Base-by-base conservation (phyloP, 331 rosid species). In the Quercus phellos region DNA sequence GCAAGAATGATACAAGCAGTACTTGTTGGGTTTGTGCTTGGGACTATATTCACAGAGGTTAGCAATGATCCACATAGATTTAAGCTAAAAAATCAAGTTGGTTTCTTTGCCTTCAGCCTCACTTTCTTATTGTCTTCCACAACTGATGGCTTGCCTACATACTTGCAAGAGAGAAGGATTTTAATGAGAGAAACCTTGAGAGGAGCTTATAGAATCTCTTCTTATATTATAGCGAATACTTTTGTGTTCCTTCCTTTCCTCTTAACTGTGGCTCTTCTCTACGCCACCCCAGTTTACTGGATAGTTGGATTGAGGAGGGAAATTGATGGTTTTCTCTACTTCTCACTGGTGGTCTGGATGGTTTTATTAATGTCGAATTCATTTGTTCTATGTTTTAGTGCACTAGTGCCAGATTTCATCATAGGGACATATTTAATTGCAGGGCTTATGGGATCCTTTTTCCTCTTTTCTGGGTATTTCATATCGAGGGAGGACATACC, bases 301-400 rank as follows among this genome's bases (percentile, higher is more conserved):
- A 38, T 38, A 38, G 46, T 38, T 67, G 98, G 98, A 54, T 75
- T 90, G 77, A 83, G 91, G 73, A 85, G 85, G 74, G 90, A 84
- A 53, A 68, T 80, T 5, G 93, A 80, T 67, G 93, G 89, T 66
- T 93, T 93, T 79, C 84, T 90, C 60, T 93, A 89, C 81, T 93
- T 93, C 68, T 85, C 88, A 68, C 75, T 90, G 21, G 91, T 90
- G 82, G 93, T 90, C 73, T 93, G 96, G 93, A 67, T 88, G 86
- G 92, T 93, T 50, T 75, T 90, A 73, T 83, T 93, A 77, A 89
- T 85, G 94, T 87, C 96, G 0, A 93, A 90, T 75, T 90, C 98
- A 2, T 72, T 78, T 12, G 80, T 87, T 43, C 85, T 88, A 13
- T 84, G 72, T 38, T 68, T 72, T 51, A 80, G 85, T 67, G 83